Evolutionary conservation across 345 rosid species (phyloP).

Genomic region (Lepidium didymum): DNA sequence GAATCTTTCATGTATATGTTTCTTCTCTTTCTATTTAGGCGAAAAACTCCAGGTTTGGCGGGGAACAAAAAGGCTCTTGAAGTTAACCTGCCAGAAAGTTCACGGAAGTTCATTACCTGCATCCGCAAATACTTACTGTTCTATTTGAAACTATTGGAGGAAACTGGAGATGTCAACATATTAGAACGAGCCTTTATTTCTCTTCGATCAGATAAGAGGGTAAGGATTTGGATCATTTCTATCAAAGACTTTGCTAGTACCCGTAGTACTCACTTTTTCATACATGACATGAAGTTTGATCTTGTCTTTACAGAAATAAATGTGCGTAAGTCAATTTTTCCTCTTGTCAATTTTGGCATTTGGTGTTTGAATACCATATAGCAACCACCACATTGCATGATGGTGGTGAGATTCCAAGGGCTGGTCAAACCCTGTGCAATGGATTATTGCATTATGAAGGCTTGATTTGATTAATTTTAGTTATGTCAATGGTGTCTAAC

Average conservation of each 20-base stretch:
- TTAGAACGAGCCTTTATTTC: constrained; percentile 88
- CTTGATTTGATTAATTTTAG: constrained; percentile 5
- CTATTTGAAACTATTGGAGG: constrained; percentile 86
- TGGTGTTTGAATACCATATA: neutral
- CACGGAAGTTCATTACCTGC: constrained; percentile 94
- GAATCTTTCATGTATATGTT: constrained; percentile 6
- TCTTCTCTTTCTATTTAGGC: constrained; percentile 43
- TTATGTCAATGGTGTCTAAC: neutral
- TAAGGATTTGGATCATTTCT: constrained; percentile 27
- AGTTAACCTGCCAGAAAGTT: constrained; percentile 92
- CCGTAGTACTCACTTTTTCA: neutral
- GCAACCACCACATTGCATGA: constrained; percentile 16
- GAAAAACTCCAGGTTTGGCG: constrained; percentile 67
- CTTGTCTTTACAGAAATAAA: neutral
- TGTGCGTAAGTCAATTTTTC: neutral
- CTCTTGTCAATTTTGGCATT: neutral
- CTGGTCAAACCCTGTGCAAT: constrained; percentile 8
- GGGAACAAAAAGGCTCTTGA: constrained; percentile 87
- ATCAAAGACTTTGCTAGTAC: neutral
- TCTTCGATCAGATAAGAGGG: constrained; percentile 88
- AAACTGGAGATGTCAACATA: constrained; percentile 66
- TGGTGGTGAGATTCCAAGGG: neutral
- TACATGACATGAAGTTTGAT: neutral
- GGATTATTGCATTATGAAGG: neutral
- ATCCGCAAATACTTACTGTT: constrained; percentile 82